Evolutionary conservation across 1,284 basidiomycete genomes (phyloP).

Genomic region (Heterobasidion irregulare): DNA sequence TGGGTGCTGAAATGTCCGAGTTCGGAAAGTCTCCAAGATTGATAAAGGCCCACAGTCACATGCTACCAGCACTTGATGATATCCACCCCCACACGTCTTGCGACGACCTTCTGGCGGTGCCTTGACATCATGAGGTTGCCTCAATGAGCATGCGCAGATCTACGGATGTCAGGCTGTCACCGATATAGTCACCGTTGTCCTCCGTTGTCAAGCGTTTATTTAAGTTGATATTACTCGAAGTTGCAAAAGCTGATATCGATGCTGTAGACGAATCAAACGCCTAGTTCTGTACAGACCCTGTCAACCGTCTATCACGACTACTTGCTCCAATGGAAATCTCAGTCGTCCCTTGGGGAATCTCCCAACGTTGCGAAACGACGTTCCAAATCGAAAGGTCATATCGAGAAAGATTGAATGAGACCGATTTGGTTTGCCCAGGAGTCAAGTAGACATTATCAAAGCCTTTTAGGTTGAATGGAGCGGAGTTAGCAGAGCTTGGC

Average conservation of each 20-base stretch:
- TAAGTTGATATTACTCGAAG: neutral
- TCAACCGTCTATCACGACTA: conserved; percentile 39
- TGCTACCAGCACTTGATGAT: neutral
- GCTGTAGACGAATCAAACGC: neutral
- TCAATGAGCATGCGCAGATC: neutral
- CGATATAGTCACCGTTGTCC: no score
- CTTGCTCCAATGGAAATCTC: conserved; percentile 44
- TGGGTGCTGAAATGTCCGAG: neutral
- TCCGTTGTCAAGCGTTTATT: neutral
- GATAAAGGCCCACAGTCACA: neutral
- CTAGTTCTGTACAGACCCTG: conserved; percentile 14
- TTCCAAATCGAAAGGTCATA: conserved; percentile 38
- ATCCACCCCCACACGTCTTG: neutral
- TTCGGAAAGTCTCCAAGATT: neutral
- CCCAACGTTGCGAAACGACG: conserved; percentile 34
- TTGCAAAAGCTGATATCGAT: neutral
- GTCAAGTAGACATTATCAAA: conserved; percentile 38
- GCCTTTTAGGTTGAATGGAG: conserved; percentile 37
- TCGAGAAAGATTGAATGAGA: conserved; percentile 33
- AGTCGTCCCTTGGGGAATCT: conserved; percentile 33
- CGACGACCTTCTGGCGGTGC: neutral
- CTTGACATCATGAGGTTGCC: neutral
- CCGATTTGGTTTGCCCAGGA: conserved; percentile 29
- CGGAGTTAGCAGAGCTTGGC: conserved; percentile 36
- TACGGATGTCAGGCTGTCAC: neutral